Evolutionary conservation across 2,329 filamentous ascomycete species (phyloP).

Genomic region (Neopestalotiopsis sp.): DNA sequence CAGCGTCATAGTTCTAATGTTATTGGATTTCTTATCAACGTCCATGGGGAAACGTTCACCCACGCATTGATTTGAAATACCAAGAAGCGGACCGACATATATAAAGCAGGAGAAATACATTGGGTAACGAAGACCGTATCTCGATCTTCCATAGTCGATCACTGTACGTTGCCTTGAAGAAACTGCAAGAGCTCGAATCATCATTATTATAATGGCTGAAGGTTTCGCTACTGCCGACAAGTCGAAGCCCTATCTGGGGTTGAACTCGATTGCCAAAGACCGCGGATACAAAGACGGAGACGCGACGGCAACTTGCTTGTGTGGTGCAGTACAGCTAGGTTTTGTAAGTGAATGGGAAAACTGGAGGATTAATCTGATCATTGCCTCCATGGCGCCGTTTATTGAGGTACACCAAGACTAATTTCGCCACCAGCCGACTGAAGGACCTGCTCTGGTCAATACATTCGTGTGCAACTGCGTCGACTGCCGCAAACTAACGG

Average conservation of each 20-base stretch:
- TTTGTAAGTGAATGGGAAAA: slow-evolving; percentile 46
- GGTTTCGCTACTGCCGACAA: slow-evolving; percentile 6
- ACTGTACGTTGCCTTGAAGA: too few relatives aligned
- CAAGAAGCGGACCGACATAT: too few relatives aligned
- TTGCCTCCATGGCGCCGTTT: too few relatives aligned
- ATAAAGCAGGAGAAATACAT: too few relatives aligned
- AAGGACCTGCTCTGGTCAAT: slow-evolving; percentile 48
- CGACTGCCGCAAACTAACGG: slow-evolving; percentile 67
- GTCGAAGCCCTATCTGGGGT: slow-evolving; percentile 39
- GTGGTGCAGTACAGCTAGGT: slow-evolving; percentile 58
- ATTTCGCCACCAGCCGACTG: slow-evolving; percentile 43
- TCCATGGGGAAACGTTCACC: too few relatives aligned
- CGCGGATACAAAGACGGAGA: slow-evolving; percentile 50
- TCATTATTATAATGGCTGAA: not conserved
- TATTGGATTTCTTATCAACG: too few relatives aligned
- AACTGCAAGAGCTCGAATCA: too few relatives aligned
- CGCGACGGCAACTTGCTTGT: slow-evolving; percentile 64
- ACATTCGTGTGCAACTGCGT: slow-evolving; percentile 65
- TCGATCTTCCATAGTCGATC: too few relatives aligned
- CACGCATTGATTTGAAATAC: too few relatives aligned
- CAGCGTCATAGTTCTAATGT: too few relatives aligned
- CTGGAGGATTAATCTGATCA: not conserved
- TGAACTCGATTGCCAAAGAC: slow-evolving; percentile 42
- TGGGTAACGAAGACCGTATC: too few relatives aligned
- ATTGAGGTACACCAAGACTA: slow-evolving; percentile 10